phyloP scores from a whole-genome alignment of 306 rosid genomes.

The Fragaria ananassa region DNA sequence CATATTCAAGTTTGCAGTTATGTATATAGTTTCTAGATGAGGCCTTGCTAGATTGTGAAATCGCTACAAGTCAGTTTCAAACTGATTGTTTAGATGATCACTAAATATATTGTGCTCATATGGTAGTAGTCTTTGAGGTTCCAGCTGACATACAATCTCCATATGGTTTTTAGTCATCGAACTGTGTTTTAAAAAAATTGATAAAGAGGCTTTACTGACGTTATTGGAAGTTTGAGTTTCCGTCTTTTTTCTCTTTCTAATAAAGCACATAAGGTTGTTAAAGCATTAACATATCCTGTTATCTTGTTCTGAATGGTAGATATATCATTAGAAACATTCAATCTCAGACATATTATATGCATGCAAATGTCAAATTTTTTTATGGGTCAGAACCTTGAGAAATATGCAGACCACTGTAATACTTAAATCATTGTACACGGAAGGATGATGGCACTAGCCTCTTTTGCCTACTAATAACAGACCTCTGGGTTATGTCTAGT shows the following conservation, averaged over 20 bases:
- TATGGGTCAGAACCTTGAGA: background rate
- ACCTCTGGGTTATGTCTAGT: background rate
- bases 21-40: background rate
- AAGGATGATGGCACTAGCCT: no score
- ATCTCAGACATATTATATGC: background rate
- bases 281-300: background rate
- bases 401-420: background rate
- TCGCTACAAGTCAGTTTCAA: background rate
- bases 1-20: background rate
- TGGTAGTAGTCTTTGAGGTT: background rate
- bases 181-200: background rate
- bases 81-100: background rate
- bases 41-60: background rate
- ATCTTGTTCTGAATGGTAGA: background rate
- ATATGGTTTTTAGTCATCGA: background rate
- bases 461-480: no score
- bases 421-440: no score
- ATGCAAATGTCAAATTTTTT: background rate
- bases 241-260: background rate
- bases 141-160: background rate
- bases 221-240: background rate
- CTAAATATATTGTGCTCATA: background rate
- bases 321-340: background rate
- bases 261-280: background rate
- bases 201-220: background rate